Base-by-base conservation (phyloP, 1,284 basidiomycete species). In the Exobasidium rhododendri region DNA sequence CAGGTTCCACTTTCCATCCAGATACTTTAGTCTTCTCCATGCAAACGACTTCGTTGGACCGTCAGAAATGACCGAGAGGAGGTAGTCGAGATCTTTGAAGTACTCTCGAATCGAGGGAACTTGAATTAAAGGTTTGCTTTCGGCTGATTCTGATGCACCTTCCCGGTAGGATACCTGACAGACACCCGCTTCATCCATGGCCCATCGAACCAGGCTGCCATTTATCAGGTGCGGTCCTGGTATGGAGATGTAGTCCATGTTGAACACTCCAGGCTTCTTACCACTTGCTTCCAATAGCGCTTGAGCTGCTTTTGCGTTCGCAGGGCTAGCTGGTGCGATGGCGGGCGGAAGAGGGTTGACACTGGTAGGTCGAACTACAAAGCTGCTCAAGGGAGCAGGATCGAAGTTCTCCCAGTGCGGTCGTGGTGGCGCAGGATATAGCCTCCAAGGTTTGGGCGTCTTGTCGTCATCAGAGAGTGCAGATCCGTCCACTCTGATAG, bases 1-100 rank as follows among this genome's bases (percentile, higher is more conserved):
- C 86, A 98, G 90, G 58, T 89, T 90, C 83, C 94, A 98, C 81
- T 97, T 97, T 82, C 90, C 90, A n/a, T 88, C 84, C 11, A 98
- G 85, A 77, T 94, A 98, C 82, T 92, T 93, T 68, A 99, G 84
- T 58, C 96, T 83, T 2, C 93, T 85, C 82, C 89, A 98, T 0
- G 96, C 94, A 78, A 97, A 96, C 70, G 89, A 92, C 82, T 98
- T 98, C 3, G 92, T 89, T 0, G 96, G 96, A 0, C 96, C 94
- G 74, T 94, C 91, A 0, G 90, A 86, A 66, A 94, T 94, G 59
- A 83, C 80, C 44, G 73, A 63, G 6, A 81, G 72, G 4, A 83
- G 72, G 76, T 88, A 92, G 79, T 99, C 94, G n/a, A 98, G 86
- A 79, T 98, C 96, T 55, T 90, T 84, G 79, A 96, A 99, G 80